Percentiles rank a stretch among this genome's conserved stretches.
Evolutionary conservation across 2,329 filamentous ascomycete genomes (phyloP).

Genomic region (Pleomassaria siparia): DNA sequence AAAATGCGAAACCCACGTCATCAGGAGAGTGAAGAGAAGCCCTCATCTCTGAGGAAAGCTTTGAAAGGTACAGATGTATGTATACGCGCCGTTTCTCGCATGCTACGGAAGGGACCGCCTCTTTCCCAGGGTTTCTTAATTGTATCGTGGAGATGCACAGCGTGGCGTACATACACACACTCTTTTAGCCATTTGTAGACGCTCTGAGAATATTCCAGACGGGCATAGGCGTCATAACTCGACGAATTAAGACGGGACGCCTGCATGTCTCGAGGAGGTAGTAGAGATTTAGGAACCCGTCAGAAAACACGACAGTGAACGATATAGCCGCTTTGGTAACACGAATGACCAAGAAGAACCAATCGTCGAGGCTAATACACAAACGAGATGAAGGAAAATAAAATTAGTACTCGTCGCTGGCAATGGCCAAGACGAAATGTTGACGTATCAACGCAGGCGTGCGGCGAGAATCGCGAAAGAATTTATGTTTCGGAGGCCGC

Average conservation of each 20-base stretch:
- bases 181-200: neutral
- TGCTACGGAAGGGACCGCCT: neutral
- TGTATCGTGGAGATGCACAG: neutral
- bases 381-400: neutral
- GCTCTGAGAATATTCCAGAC: neutral
- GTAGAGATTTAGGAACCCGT: neutral
- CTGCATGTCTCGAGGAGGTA: neutral
- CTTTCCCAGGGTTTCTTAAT: slow-evolving; percentile 1
- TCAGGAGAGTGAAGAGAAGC: neutral
- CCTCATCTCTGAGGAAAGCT: neutral
- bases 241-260: neutral
- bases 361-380: neutral
- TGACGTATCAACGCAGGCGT: neutral
- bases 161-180: slow-evolving; percentile 1
- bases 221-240: neutral
- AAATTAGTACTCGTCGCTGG: neutral
- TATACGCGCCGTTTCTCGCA: neutral
- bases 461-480: neutral
- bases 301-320: neutral
- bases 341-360: neutral
- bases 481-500: neutral
- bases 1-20: neutral
- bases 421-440: neutral
- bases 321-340: neutral
- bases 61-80: neutral